Conservation (phyloP, 495 filamentous ascomycete species). For the Evansstolkia leycettana region DNA sequence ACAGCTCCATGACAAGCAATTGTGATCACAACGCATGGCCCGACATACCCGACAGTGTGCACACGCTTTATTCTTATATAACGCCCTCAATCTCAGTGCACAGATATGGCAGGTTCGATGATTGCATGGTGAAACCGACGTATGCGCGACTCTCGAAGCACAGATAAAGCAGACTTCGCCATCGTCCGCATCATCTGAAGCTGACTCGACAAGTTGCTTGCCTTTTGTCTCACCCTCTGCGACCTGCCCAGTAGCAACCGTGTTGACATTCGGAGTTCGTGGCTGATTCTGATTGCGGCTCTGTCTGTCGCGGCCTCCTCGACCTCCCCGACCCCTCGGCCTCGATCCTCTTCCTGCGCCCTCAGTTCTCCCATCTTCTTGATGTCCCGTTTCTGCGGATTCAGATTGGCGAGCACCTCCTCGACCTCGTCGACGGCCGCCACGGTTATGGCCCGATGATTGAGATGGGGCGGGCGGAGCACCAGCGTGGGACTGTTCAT, state of each 20-base stretch:
- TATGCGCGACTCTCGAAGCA: conserved; percentile 73
- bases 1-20: too few relatives aligned
- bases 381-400: conserved; percentile 12
- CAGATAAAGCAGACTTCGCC: conserved; percentile 94
- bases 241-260: background rate
- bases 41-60: conserved; percentile 83
- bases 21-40: too few relatives aligned
- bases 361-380: conserved; percentile 7
- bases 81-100: conserved; percentile 69
- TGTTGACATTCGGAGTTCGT: conserved; percentile 4
- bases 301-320: conserved; percentile 18
- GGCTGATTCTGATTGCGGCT: conserved; percentile 8
- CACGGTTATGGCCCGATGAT: conserved; percentile 15
- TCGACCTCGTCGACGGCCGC: conserved; percentile 30
- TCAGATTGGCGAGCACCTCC: conserved; percentile 17
- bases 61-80: conserved; percentile 93
- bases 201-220: conserved; percentile 15
- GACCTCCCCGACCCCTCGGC: conserved; percentile 23
- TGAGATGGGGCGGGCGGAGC: conserved; percentile 15
- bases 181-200: conserved; percentile 46
- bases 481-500: conserved; percentile 11
- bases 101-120: conserved; percentile 95
- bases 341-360: conserved; percentile 12
- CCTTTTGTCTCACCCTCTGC: conserved; percentile 9
- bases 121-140: conserved; percentile 81